Evolutionary conservation across 352 stramenopile species (phyloP), one percentile per base, ranked within the genome.

Genomic region (Phytopythium litorale): DNA sequence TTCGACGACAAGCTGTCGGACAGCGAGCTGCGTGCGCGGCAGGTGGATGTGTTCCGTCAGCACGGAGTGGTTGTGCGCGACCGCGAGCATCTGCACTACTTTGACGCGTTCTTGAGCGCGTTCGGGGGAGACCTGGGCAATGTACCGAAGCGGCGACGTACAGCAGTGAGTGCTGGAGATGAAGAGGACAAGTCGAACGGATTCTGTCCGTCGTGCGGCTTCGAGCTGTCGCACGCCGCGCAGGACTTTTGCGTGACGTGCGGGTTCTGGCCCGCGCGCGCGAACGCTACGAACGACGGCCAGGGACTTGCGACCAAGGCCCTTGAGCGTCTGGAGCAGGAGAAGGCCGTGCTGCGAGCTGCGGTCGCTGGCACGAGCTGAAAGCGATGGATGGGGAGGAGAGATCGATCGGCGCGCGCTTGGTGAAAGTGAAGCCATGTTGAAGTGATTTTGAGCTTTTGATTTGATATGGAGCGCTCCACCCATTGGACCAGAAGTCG

Each of bases 11-110:
- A 71, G 55, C 84, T 68, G 68, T 70, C 63, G 0, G 53, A 66
- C 28, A 50, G 71, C 18, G 74, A 81, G 60, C 88, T 92, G 46
- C 64, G 35, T 11, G 42, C 60, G 21, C 68, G 69, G 8, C 77
- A 87, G 42, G 49, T 46, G 18, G 35, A 53, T 0, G 64, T 72
- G 11, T 84, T 75, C 37, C 60, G 59, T 42, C 48, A 54, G 3
- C 80, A 92, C 40, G 46, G 64, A 33, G 68, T 92, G n/a, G 79
- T 80, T 37, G 71, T 90, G 18, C 83, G 80, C 33, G 83, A 92
- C 61, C 65, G 70, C 49, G 83, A 92, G 54, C 83, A 92, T 28
- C 51, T 90, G 32, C 87, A 83, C 43, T 92, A 88, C 63, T 87
- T 89, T 48, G 59, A 73, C n/a, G 71, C 75, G 13, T 89, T 92